phyloP scores from a whole-genome alignment of 352 stramenopile genomes.

The Stephanocyclus meneghinianus region DNA sequence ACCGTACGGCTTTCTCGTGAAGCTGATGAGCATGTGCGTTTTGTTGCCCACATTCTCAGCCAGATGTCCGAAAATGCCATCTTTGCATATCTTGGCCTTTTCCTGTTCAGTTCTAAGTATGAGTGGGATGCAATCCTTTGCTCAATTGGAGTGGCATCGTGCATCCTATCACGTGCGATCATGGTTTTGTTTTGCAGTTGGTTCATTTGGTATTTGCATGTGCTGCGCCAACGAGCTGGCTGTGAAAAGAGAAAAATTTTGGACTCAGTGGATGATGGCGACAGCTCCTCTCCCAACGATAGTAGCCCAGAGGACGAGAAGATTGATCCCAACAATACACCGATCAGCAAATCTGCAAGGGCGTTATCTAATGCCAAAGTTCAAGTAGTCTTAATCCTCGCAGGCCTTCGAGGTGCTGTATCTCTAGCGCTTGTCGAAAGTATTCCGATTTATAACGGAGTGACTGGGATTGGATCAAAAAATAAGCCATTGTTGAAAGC shows the following conservation, averaged over 20 bases:
- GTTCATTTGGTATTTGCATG: slow-evolving; percentile 60
- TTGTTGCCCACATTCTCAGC: slow-evolving; percentile 75
- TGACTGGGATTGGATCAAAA: slow-evolving; percentile 63
- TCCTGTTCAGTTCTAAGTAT: slow-evolving; percentile 79
- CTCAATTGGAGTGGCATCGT: slow-evolving; percentile 58
- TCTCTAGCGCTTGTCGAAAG: slow-evolving; percentile 79
- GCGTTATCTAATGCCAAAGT: slow-evolving; percentile 58
- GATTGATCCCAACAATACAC: slow-evolving; percentile 30
- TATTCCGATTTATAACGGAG: slow-evolving; percentile 73
- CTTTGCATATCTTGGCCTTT: slow-evolving; percentile 81
- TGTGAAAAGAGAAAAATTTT: slow-evolving; percentile 13
- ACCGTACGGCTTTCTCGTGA: slow-evolving; percentile 36
- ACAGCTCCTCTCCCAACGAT: not conserved
- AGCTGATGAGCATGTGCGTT: slow-evolving; percentile 65
- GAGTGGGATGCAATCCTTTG: slow-evolving; percentile 70
- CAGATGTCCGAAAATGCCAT: slow-evolving; percentile 80
- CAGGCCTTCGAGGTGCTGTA: slow-evolving; percentile 75
- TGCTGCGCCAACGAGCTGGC: slow-evolving; percentile 36
- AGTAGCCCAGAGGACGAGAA: slow-evolving; percentile 39
- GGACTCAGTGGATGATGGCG: not conserved
- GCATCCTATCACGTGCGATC: slow-evolving; percentile 63
- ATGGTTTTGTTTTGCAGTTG: slow-evolving; percentile 72
- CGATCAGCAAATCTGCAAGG: slow-evolving; percentile 43
- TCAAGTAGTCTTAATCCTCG: slow-evolving; percentile 78
- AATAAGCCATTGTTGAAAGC: slow-evolving; percentile 79